Evolutionary conservation across 768 basidiomycete species (phyloP).

Genomic region (Leccinum subtestaceum): DNA sequence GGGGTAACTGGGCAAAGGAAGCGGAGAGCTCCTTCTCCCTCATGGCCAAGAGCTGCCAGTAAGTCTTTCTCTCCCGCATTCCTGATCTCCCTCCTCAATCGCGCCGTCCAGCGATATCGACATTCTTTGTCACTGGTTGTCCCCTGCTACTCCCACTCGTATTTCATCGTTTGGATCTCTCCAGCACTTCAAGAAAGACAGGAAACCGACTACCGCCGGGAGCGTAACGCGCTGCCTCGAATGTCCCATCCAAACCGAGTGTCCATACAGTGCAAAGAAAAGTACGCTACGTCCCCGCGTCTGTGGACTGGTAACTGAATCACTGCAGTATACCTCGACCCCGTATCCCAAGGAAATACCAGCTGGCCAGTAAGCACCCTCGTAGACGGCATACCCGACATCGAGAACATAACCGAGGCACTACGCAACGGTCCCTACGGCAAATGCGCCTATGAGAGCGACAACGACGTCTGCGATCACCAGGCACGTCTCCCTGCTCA

Average conservation of each 20-base stretch:
- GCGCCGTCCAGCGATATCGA: constrained; percentile 69
- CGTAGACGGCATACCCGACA: constrained; percentile 81
- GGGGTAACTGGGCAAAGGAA: constrained; percentile 78
- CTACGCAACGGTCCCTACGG: constrained; percentile 74
- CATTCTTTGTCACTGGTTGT: constrained; percentile 74
- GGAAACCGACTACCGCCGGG: constrained; percentile 69
- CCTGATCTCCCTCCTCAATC: neutral
- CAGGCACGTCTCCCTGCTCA: constrained; percentile 41
- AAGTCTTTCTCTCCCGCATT: constrained; percentile 27
- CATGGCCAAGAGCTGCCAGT: constrained; percentile 93
- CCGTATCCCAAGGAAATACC: constrained; percentile 46
- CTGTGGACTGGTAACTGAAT: neutral
- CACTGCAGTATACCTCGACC: constrained; percentile 72
- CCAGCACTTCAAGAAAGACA: constrained; percentile 71
- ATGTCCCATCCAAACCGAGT: constrained; percentile 68
- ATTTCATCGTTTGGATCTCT: constrained; percentile 88
- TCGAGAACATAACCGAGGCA: constrained; percentile 78
- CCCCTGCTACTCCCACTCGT: constrained; percentile 58
- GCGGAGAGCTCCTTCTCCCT: constrained; percentile 71
- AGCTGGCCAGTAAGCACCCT: constrained; percentile 67
- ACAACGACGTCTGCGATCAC: constrained; percentile 87
- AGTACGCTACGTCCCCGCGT: constrained; percentile 40
- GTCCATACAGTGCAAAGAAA: constrained; percentile 86
- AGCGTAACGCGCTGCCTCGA: constrained; percentile 70
- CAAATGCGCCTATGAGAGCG: constrained; percentile 77